Evolutionary conservation across 164 flowering plant species (phyloP).

Genomic region (Akebia trifoliata): DNA sequence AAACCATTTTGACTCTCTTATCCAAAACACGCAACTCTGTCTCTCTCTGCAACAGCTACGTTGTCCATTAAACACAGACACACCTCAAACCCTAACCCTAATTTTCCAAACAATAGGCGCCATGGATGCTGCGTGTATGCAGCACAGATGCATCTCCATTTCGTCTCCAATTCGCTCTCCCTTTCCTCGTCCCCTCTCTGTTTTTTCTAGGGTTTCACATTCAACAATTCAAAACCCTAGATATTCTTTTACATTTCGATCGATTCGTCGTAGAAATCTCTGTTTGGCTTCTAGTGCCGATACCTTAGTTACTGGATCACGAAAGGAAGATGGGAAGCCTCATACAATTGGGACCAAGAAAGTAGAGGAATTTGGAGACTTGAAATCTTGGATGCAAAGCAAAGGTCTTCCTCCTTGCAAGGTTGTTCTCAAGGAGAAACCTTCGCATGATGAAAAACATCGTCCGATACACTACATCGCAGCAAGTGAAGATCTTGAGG

Average conservation of each 20-base stretch:
- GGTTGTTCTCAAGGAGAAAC: conserved; percentile 65
- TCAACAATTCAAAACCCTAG: conserved; percentile 9
- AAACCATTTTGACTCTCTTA: too few species aligned
- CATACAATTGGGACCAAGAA: conserved; percentile 25
- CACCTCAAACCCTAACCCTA: not conserved
- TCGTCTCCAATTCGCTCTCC: conserved; percentile 24
- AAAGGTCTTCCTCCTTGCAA: conserved; percentile 90
- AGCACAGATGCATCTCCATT: conserved; percentile 19
- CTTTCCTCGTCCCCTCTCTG: conserved; percentile 11
- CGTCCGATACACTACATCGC: conserved; percentile 79
- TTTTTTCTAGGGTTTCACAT: conserved; percentile 20
- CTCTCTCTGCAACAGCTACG: not conserved
- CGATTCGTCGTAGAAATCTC: conserved; percentile 19
- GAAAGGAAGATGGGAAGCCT: conserved; percentile 33
- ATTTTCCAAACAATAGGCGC: not conserved
- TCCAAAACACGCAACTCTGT: too few species aligned
- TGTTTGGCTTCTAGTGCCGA: conserved; percentile 55
- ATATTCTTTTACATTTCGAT: conserved; percentile 7
- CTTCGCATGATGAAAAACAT: conserved; percentile 49
- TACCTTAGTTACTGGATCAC: conserved; percentile 45
- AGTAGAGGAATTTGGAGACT: conserved; percentile 42
- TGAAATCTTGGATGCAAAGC: conserved; percentile 91
- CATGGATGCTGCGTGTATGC: conserved; percentile 27
- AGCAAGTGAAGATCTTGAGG: conserved; percentile 91
- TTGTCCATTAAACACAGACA: too few species aligned